Base-by-base conservation (phyloP, 495 filamentous ascomycete species). In the Penicillium bovifimosum region DNA sequence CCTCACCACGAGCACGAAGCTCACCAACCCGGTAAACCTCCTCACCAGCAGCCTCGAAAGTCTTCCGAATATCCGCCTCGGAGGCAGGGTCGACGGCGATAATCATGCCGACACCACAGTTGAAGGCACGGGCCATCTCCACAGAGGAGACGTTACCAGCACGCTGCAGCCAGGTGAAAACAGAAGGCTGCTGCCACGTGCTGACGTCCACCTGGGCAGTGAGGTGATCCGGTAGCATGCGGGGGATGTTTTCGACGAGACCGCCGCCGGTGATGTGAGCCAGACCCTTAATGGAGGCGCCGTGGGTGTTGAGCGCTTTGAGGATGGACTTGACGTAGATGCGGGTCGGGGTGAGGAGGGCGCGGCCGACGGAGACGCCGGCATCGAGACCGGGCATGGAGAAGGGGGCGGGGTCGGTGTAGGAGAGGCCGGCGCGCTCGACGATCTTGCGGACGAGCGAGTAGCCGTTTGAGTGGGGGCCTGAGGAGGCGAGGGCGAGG, bases 191-290 rank as follows among this genome's bases (percentile, higher is more conserved):
- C 13, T 74, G 39, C 90, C 91, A 97, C 1, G 76, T 62, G 16
- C 68, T 63, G 13, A 87, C 85, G 56, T 96, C 85, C 44, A 98
- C 78, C 59, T 86, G 79, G 9, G 87, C 91, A 4, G 86, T 77
- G 5, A 97, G 80, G 26, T 82, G 74, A 1, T 69, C 50, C 1
- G 93, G 93, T 3, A 98, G 79, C 87, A 95, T 96, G 28, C 93
- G 80, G 20, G 93, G 93, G 5, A 98, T 81, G 72, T 96, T 96
- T 63, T 98, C 93, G 8, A 84, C 74, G 13, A 97, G 76, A 6
- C 93, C 93, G 48, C 93, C 93, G 27, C 93, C 93, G 2, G 93
- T 98, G 72, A 98, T 96, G 66, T 98, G 93, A 6, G 92, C 85
- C 64, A 96, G 86, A 55, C 93, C 93, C 71, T 92, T 91, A 63